phyloP scores from a whole-genome alignment of 2,329 filamentous ascomycete species.

The Talaromyces sp. region DNA sequence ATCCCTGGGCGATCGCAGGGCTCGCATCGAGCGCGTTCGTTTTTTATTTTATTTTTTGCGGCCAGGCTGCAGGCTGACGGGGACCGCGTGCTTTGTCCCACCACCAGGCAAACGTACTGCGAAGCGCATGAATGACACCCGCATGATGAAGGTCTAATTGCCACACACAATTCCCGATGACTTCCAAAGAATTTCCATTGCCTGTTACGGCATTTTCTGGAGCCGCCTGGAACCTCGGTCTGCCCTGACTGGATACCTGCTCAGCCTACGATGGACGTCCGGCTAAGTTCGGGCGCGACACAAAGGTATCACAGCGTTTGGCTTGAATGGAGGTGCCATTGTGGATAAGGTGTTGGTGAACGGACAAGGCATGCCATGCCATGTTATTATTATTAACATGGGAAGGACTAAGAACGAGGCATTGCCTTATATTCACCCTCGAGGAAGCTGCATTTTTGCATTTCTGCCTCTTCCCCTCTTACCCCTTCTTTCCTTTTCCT shows the following conservation, averaged over 20 bases:
- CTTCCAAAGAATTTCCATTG: not conserved
- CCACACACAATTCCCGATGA: not conserved
- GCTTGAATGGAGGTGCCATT: not conserved
- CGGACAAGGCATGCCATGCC: not conserved
- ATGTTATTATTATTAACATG: not conserved
- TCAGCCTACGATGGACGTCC: not conserved
- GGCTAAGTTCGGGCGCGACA: not conserved
- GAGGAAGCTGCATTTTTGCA: not conserved
- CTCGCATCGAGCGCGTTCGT: not conserved
- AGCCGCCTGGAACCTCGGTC: not conserved
- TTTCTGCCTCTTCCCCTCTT: not conserved
- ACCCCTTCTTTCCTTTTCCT: not conserved
- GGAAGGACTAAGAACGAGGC: not conserved
- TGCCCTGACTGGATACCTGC: not conserved
- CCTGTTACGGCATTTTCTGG: not conserved
- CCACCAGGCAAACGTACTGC: not conserved
- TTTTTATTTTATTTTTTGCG: not conserved
- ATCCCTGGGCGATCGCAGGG: not conserved
- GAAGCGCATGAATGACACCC: not conserved
- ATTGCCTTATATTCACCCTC: not conserved
- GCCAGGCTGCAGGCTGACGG: not conserved
- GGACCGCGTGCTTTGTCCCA: slow-evolving; percentile 7
- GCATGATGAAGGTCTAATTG: not conserved
- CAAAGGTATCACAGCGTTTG: slow-evolving; percentile 3
- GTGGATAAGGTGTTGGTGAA: not conserved